Evolutionary conservation across 805 yeast genomes (phyloP).

Genomic region (Middelhovenomyces tepae): DNA sequence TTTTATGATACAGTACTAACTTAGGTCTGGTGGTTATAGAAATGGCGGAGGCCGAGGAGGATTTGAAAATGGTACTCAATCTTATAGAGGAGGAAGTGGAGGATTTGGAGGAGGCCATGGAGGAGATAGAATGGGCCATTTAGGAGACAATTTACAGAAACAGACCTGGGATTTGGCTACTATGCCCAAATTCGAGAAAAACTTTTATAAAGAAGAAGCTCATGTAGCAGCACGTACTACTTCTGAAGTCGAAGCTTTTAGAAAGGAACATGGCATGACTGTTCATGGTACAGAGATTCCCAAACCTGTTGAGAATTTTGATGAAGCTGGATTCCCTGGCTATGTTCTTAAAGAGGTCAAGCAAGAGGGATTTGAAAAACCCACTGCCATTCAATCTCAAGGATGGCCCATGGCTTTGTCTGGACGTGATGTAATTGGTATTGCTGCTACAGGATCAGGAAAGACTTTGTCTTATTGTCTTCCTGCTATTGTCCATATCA

Average conservation of each 20-base stretch:
- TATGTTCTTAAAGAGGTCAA: slow-evolving; percentile 84
- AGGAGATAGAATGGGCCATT: slow-evolving; percentile 32
- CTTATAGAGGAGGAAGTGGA: slow-evolving; percentile 28
- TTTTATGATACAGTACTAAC: too few relatives aligned
- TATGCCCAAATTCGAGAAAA: slow-evolving; percentile 87
- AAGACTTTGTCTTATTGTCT: slow-evolving; percentile 94
- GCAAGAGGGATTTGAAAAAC: slow-evolving; percentile 85
- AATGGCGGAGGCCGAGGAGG: too few relatives aligned
- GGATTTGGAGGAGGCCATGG: slow-evolving; percentile 34
- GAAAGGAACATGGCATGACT: slow-evolving; percentile 81
- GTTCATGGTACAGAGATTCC: slow-evolving; percentile 79
- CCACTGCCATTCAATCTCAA: slow-evolving; percentile 97
- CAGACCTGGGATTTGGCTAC: slow-evolving; percentile 76
- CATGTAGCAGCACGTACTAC: slow-evolving; percentile 67
- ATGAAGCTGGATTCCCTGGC: slow-evolving; percentile 97
- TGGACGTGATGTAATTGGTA: slow-evolving; percentile 98
- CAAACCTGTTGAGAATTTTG: slow-evolving; percentile 84
- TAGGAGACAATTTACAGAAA: slow-evolving; percentile 50
- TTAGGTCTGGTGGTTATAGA: too few relatives aligned
- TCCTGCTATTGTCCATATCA: slow-evolving; percentile 95
- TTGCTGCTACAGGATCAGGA: slow-evolving; percentile 99
- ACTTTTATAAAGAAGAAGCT: slow-evolving; percentile 84
- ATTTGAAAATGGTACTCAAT: too few relatives aligned
- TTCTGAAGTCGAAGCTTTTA: slow-evolving; percentile 62
- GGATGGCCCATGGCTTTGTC: slow-evolving; percentile 99